Conservation (phyloP, 306 rosid species). For the Luffa aegyptiaca region DNA sequence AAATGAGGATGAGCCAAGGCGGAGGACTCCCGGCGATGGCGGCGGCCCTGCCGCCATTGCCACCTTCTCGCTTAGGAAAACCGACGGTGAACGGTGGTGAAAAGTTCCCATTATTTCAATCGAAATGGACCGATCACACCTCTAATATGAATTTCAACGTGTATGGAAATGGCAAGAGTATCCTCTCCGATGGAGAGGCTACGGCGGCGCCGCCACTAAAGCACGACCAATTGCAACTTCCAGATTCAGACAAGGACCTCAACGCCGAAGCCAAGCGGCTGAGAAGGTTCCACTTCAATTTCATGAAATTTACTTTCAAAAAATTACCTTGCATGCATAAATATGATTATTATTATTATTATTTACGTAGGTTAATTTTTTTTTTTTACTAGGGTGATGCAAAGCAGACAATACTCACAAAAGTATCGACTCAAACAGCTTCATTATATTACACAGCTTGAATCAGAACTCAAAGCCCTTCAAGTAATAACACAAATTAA, state of each 20-base stretch:
- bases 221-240: not conserved
- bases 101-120: not conserved
- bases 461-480: slow-evolving; percentile 7
- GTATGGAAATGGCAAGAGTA: not conserved
- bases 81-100: not conserved
- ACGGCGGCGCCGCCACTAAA: not conserved
- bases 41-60: not conserved
- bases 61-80: not conserved
- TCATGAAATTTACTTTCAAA: not conserved
- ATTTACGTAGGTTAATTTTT: not conserved
- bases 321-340: not conserved
- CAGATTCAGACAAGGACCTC: not conserved
- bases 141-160: not conserved
- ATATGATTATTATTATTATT: not conserved
- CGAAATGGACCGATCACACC: not conserved
- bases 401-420: slow-evolving; percentile 19
- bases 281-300: not conserved
- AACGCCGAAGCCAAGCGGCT: not conserved
- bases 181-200: not conserved
- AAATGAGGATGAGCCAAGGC: not conserved
- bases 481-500: slow-evolving; percentile 17
- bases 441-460: slow-evolving; percentile 8
- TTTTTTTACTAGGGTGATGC: slow-evolving; percentile 4
- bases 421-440: slow-evolving; percentile 17
- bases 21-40: not conserved